Conservation (phyloP, 202 grass and related monocot genomes). For the Dendrocalamus latiflorus region DNA sequence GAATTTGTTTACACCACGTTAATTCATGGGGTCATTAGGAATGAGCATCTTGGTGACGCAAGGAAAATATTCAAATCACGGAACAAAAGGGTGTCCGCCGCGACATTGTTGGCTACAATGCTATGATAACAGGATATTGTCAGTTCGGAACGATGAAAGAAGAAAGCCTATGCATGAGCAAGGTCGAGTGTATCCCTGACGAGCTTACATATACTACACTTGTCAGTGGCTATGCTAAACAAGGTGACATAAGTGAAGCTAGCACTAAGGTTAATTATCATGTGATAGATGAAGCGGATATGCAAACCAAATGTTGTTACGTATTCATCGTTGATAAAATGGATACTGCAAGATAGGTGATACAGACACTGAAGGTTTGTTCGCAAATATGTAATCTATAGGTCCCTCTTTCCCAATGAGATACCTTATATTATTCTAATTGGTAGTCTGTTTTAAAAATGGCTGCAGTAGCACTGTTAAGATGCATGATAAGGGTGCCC, state of each 20-base stretch:
- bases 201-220: constrained; percentile 70
- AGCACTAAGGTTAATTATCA: constrained; percentile 43
- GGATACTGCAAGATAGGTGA: constrained; percentile 28
- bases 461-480: background rate
- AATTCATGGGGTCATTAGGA: constrained; percentile 81
- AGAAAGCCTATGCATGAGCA: constrained; percentile 48
- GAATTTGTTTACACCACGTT: constrained; percentile 84
- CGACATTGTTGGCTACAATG: constrained; percentile 61
- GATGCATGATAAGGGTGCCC: constrained; percentile 14
- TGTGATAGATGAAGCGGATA: constrained; percentile 65
- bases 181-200: constrained; percentile 46
- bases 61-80: constrained; percentile 66
- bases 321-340: too few species aligned
- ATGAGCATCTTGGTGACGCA: constrained; percentile 53
- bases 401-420: constrained; percentile 58
- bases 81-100: constrained; percentile 40
- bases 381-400: constrained; percentile 44
- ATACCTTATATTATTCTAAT: constrained; percentile 68
- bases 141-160: constrained; percentile 67
- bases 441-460: background rate
- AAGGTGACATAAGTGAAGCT: background rate
- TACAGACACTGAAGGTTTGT: constrained; percentile 43
- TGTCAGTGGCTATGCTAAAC: constrained; percentile 33
- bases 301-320: constrained; percentile 13
- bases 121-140: too few species aligned